Evolutionary conservation across 371 early-diverging fungal species (phyloP), one percentile per base, ranked within the genome.

Genomic region (Nematocida displodere): DNA sequence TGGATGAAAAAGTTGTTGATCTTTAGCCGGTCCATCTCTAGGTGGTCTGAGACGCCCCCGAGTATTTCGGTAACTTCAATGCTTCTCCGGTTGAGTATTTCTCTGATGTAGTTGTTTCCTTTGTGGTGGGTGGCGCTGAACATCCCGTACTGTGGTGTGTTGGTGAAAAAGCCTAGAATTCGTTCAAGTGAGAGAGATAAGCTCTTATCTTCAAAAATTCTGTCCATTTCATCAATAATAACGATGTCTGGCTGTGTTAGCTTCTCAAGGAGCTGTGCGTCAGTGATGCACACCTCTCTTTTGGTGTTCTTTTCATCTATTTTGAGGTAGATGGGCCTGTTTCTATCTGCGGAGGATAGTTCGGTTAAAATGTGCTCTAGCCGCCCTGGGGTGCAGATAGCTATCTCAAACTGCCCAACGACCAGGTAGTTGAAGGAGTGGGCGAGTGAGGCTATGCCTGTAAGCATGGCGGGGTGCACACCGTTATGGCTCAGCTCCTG

Each of bases 351-450:
- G 50, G 61, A 26, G 49, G 55, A 46, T 47, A 71, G 15, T 61
- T 75, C 37, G 58, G 29, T 36, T 28, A 95, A 84, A 46, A 98
- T 88, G 82, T 96, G 90, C 20, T 96, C 98, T 1, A 96, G 96
- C 15, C 96, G 95, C 31, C 91, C 94, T 17, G 96, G 93, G 24
- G 95, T 84, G 48, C 96, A 87, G 83, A 94, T 94, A 80, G 75
- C 52, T 53, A 87, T 86, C 39, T 85, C 86, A 47, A 96, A 85
- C 79, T 94, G 89, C 85, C 94, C 87, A 79, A 95, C 94, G 82
- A 96, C 95, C 77, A 96, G 94, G 85, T 94, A 92, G 53, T 95
- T 86, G 22, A 89, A 89, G 26, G 94, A 94, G 66, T 96, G 97
- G 71, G 96, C 97, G 1, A 92, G 93, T 34, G 56, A 37, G 37